phyloP scores from a whole-genome alignment of 306 rosid genomes.

The Lathyrus aphaca region DNA sequence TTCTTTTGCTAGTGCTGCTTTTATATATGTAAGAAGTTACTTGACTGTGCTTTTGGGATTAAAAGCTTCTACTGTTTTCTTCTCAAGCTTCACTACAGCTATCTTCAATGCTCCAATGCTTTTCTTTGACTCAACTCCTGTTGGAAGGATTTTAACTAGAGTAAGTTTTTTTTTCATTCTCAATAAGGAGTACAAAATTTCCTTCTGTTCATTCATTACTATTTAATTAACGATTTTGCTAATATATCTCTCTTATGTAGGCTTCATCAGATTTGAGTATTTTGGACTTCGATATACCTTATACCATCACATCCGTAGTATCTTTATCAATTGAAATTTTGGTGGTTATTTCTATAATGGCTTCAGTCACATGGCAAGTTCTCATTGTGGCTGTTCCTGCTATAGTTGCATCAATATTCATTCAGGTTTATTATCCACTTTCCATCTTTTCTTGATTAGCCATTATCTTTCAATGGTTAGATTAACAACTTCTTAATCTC shows the following conservation, averaged over 20 bases:
- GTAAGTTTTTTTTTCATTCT: conserved; percentile 44
- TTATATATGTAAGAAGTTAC: conserved; percentile 51
- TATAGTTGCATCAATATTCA: conserved; percentile 51
- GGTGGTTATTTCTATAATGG: conserved; percentile 53
- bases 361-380: conserved; percentile 82
- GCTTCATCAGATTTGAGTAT: conserved; percentile 84
- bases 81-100: conserved; percentile 59
- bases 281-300: conserved; percentile 79
- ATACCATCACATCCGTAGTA: conserved; percentile 45
- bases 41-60: conserved; percentile 60
- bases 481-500: neutral
- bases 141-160: conserved; percentile 76
- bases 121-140: conserved; percentile 85
- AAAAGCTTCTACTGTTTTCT: conserved; percentile 76
- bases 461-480: conserved; percentile 4
- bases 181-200: neutral
- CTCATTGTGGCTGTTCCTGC: conserved; percentile 66
- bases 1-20: conserved; percentile 54
- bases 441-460: conserved; percentile 3
- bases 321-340: conserved; percentile 42
- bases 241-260: conserved; percentile 45
- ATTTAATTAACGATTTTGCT: conserved; percentile 12
- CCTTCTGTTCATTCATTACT: neutral
- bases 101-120: conserved; percentile 84
- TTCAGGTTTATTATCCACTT: conserved; percentile 50